Conservation (phyloP, 2,329 filamentous ascomycete genomes). For the Emmonsia crescens region DNA sequence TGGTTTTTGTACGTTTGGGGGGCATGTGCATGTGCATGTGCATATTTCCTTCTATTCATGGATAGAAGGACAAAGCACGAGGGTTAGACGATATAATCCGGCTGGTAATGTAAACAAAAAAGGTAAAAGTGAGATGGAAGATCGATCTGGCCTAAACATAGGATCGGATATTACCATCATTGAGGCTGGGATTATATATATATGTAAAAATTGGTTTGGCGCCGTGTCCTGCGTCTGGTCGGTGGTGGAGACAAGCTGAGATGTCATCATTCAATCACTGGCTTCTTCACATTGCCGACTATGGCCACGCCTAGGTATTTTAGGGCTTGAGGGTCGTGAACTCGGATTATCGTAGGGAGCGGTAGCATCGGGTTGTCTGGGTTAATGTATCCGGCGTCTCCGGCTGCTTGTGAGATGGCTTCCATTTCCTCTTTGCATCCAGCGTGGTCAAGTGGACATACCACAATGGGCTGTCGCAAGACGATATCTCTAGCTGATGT, state of each 20-base stretch:
- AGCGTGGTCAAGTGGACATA: constrained; percentile 89
- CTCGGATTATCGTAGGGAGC: constrained; percentile 67
- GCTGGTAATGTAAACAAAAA: background rate
- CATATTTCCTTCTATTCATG: background rate
- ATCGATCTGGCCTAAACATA: background rate
- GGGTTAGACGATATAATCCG: background rate
- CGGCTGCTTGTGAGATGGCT: constrained; percentile 89
- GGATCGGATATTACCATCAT: background rate
- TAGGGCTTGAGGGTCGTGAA: constrained; percentile 58
- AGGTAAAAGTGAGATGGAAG: background rate
- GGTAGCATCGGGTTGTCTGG: constrained; percentile 90
- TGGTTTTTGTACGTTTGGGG: background rate
- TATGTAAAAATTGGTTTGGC: background rate
- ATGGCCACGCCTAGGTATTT: constrained; percentile 51
- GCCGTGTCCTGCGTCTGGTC: too few species aligned
- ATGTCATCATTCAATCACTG: constrained; percentile 48
- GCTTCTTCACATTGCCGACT: constrained; percentile 51
- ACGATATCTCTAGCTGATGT: constrained; percentile 79
- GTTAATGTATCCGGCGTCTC: constrained; percentile 79
- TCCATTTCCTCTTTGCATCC: constrained; percentile 98
- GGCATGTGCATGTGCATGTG: background rate
- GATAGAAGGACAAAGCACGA: background rate
- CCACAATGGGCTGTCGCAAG: constrained; percentile 84
- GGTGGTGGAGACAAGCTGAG: background rate
- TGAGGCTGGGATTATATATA: background rate